phyloP scores from a whole-genome alignment of 106 monocot genomes.

The Posidonia australis region DNA sequence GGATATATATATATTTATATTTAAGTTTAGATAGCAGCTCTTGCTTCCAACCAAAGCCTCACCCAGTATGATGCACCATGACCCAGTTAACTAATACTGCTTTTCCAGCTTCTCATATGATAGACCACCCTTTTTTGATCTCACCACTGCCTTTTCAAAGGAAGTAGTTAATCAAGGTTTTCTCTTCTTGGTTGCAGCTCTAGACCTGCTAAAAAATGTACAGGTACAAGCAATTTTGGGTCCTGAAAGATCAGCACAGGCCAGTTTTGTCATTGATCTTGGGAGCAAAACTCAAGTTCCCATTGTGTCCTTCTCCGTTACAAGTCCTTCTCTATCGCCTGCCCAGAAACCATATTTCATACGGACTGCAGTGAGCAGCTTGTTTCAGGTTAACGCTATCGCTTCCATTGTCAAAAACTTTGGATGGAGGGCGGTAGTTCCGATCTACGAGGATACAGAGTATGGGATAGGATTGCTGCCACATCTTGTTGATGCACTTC shows the following conservation, averaged over 20 bases:
- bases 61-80: no score
- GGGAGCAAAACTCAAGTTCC: slow-evolving; percentile 56
- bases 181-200: slow-evolving; percentile 28
- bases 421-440: slow-evolving; percentile 58
- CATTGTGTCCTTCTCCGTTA: slow-evolving; percentile 64
- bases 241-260: slow-evolving; percentile 54
- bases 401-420: slow-evolving; percentile 45
- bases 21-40: no score
- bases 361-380: slow-evolving; percentile 41
- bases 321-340: slow-evolving; percentile 34
- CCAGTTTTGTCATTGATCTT: slow-evolving; percentile 51
- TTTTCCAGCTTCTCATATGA: no score
- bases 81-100: no score
- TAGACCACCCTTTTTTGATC: no score
- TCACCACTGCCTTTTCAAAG: no score
- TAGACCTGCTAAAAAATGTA: slow-evolving; percentile 61
- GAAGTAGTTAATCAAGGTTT: no score
- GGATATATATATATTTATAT: no score
- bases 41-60: no score
- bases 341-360: slow-evolving; percentile 42
- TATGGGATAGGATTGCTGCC: slow-evolving; percentile 37
- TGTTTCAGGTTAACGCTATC: slow-evolving; percentile 41
- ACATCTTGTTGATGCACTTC: slow-evolving; percentile 43
- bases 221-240: slow-evolving; percentile 73
- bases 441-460: slow-evolving; percentile 47